Conservation (phyloP, 371 early-diverging fungal genomes). For the Mucor piriformis region DNA sequence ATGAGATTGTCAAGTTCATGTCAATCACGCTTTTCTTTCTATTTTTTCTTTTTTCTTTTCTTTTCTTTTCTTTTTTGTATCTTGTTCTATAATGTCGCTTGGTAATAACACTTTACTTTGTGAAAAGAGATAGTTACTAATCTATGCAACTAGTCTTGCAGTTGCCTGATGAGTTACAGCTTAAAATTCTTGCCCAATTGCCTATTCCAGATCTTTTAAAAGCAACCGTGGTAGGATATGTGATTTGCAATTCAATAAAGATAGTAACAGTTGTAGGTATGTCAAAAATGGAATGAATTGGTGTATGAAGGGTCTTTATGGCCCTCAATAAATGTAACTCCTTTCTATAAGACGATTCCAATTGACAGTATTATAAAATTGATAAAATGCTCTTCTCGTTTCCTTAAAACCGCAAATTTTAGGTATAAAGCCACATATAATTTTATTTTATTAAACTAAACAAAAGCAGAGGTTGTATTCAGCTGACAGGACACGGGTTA, state of each 20-base stretch:
- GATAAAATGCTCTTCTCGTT: constrained; percentile 51
- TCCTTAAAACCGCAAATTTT: constrained; percentile 56
- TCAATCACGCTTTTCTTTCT: constrained; percentile 6
- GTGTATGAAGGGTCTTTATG: constrained; percentile 60
- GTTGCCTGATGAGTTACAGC: constrained; percentile 45
- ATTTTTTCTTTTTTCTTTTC: not conserved
- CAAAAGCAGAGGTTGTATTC: constrained; percentile 55
- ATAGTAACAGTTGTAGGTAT: constrained; percentile 28
- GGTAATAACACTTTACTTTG: constrained; percentile 3
- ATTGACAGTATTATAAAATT: constrained; percentile 48
- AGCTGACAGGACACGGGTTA: constrained; percentile 54
- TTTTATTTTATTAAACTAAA: constrained; percentile 1
- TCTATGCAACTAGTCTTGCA: not conserved
- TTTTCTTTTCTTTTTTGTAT: constrained; percentile 3
- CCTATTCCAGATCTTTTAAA: constrained; percentile 39
- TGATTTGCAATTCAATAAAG: not conserved
- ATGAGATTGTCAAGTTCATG: constrained; percentile 18
- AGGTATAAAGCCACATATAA: constrained; percentile 36
- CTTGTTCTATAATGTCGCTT: constrained; percentile 2
- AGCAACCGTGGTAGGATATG: constrained; percentile 35
- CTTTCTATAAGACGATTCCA: constrained; percentile 56
- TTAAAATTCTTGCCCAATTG: constrained; percentile 35
- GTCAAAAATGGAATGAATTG: constrained; percentile 49
- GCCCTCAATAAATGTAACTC: constrained; percentile 48
- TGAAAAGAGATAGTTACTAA: not conserved